Base-by-base conservation (phyloP, 2,329 filamentous ascomycete species). In the Fusarium sp. region DNA sequence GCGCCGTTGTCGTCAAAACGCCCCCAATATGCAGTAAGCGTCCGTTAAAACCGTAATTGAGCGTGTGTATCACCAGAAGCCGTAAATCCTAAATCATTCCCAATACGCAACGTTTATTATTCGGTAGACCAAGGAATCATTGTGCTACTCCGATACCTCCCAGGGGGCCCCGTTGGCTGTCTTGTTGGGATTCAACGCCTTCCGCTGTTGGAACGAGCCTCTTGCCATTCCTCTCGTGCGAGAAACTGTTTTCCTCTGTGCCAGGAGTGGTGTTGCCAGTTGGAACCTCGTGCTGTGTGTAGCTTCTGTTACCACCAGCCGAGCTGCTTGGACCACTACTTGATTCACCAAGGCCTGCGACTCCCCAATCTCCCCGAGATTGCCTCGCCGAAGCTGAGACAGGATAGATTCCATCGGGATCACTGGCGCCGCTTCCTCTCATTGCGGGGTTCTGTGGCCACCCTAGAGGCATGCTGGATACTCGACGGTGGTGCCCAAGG, bases 401-500 rank as follows among this genome's bases (percentile, higher is more conserved):
- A 5, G 68, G 51, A n/a, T 72, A 51, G 7, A 70, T 63, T 8
- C 59, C 61, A 14, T 74, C 67, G 6, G 65, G 56, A 49, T 73
- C 66, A 43, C 60, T 57, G 22, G 66, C 24, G 18, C 52, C 36
- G 50, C 74, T 77, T 42, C 53, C 65, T 48, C 78, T 71, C 33
- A 78, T 53, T 3, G 75, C 71, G 17, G 72, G 72, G 22, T 79
- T 79, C 34, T 77, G 74, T 18, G 78, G 78, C 80, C 80, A 81
- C 18, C 80, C 80, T 9, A 76, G 66, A 2, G 80, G 79, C 80
- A 81, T 81, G 33, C 72, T 80, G 10, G 79, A 80, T 14, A 71
- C 38, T 40, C 77, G 76, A 42, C 73, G 75, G 15, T 73, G 70
- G 4, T 72, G 58, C 10, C 48, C 62, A 8, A 42, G 45, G n/a